Base-by-base conservation (phyloP, 345 rosid genomes). In the Populus alba region DNA sequence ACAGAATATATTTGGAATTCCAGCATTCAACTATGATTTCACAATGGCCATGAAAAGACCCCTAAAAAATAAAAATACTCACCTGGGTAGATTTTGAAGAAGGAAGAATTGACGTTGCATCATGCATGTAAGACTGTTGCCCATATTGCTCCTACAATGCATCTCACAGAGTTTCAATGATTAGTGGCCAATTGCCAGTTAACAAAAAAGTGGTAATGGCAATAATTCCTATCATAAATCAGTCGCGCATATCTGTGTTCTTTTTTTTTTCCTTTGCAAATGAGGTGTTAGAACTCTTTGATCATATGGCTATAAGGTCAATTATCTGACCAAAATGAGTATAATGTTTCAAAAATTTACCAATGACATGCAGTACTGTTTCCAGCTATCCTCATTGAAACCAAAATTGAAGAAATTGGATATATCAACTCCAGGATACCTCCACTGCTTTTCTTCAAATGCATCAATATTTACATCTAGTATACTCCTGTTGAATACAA, bases 371-470 rank as follows among this genome's bases (percentile, higher is more conserved):
- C 94, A 88, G 79, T 92, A 92, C 11, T 76, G 80, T 80, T 83
- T 90, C 98, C 98, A 91, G 72, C 89, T 87, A 53, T 87, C 87
- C 80, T 90, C 93, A 45, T 86, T 79, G 49, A 94, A 81, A 59
- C 92, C 92, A n/a, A 86, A 94, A 78, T 92, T 94, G 79, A 91
- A 92, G 73, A 84, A 94, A 80, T 88, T 90, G 68, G 87, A 84
- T 13, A 82, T 69, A 85, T 89, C 86, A 10, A 68, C 85, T 47
- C 89, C 89, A 39, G 86, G 88, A 80, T 72, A 68, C 78, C 86
- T 87, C 97, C 97, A 91, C 49, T 89, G 90, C 79, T 86, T 94
- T 73, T 83, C 91, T 83, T 83, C 84, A 71, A 90, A 85, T 35
- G 84, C 74, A 81, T 89, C 81, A 73, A 78, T 79, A 79, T 90